Conservation (phyloP, 2,329 filamentous ascomycete species). For the Xylaria sp. region DNA sequence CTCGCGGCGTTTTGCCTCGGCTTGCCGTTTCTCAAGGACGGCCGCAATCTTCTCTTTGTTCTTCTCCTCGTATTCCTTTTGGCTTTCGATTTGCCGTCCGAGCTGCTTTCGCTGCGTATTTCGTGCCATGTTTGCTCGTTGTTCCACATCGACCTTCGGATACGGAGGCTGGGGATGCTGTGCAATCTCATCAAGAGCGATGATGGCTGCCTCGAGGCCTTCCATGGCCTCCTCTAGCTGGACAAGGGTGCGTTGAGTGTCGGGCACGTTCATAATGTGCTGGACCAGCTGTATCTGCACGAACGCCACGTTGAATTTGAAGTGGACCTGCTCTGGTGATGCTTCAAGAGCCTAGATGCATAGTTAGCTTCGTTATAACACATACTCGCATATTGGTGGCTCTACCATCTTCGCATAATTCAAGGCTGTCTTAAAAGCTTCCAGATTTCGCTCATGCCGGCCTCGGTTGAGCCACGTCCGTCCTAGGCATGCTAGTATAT, state of each 20-base stretch:
- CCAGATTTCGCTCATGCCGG: constrained; percentile 68
- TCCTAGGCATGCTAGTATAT: constrained; percentile 85
- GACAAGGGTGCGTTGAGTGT: constrained; percentile 79
- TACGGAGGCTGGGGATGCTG: constrained; percentile 79
- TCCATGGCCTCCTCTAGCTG: constrained; percentile 84
- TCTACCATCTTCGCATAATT: constrained; percentile 72
- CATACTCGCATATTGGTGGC: not conserved
- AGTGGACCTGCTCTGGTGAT: constrained; percentile 85
- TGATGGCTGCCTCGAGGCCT: constrained; percentile 88
- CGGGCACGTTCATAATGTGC: constrained; percentile 77
- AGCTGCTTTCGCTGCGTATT: constrained; percentile 96
- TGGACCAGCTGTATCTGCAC: constrained; percentile 95
- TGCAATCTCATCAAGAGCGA: constrained; percentile 72
- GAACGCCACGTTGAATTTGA: constrained; percentile 98
- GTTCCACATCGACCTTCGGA: constrained; percentile 88
- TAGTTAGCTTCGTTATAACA: constrained; percentile 41
- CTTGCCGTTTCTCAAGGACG: constrained; percentile 82
- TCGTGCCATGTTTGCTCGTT: constrained; percentile 95
- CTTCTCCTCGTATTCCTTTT: constrained; percentile 91
- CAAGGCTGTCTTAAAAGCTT: constrained; percentile 67
- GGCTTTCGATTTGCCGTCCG: constrained; percentile 83
- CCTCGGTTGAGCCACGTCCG: constrained; percentile 88
- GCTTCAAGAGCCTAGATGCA: constrained; percentile 73
- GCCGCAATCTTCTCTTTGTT: constrained; percentile 89
- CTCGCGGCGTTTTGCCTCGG: constrained; percentile 80